Base-by-base conservation (phyloP, 371 early-diverging fungal species). In the Capillidium heterosporum region DNA sequence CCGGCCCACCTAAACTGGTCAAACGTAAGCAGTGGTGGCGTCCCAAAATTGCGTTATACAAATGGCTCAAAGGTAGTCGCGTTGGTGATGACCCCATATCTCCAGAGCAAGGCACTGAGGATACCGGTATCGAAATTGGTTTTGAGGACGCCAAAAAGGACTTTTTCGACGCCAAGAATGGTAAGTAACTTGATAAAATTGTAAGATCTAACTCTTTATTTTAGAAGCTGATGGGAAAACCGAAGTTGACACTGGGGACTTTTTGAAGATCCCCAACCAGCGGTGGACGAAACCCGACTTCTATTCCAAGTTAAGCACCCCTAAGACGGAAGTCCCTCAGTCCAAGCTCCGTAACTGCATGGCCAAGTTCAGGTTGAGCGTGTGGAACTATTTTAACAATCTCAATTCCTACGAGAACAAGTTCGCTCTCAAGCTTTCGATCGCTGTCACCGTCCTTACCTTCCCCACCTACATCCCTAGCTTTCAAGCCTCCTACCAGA, bases 201-300 rank as follows among this genome's bases (percentile, higher is more conserved):
- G 19, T 48, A 8, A 10, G 19, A 48, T 11, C 29, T 29, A 26
- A 15, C 15, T 29, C 21, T 50, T 11, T 46, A 50, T 13, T 11
- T 17, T 50, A 50, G 50, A 50, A 32, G 23, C n/a, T 39, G 53
- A 5, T 27, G 17, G 19, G 35, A 29, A 39, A 21, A n/a, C 32
- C 23, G 5, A 39, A 21, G 23, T 15, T 3, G 17, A 53, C 13
- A 19, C 53, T 15, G 39, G 29, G 3, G 53, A 53, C 23, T 29
- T 29, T 32, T 15, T 53, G 15, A 24, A n/a, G 29, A n/a, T 53
- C 7, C 53, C 53, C 7, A 24, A 31, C 39, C 53, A 53, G 29
- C 53, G 53, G 5, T 53, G 53, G 53, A 31, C 53, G 5, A 53
- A 53, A 29, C 53, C 53, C 3, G 53, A 53, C 19, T 53, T 27